Percentiles rank a stretch among this genome's conserved stretches.
Evolutionary conservation across 257 asterid species (phyloP).

Genomic region (Buddleja alternifolia): DNA sequence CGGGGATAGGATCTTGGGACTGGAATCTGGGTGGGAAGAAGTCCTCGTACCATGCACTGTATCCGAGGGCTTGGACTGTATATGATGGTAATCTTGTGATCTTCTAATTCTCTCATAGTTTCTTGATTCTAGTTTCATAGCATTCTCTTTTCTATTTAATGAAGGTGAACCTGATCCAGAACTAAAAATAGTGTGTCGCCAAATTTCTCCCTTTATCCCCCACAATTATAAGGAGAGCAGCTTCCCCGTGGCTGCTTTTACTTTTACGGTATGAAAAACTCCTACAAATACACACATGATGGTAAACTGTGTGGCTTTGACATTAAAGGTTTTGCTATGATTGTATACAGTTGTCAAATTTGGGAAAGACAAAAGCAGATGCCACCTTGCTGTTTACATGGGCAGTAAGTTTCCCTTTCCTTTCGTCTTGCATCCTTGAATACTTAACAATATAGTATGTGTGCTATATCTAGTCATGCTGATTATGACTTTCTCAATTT

Average conservation of each 20-base stretch:
- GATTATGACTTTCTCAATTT: neutral
- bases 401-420: constrained; percentile 69
- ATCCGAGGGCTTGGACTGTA: constrained; percentile 98
- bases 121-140: constrained; percentile 29
- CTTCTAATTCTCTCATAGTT: constrained; percentile 25
- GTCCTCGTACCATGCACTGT: constrained; percentile 91
- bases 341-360: constrained; percentile 72
- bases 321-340: constrained; percentile 31
- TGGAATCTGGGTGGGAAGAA: constrained; percentile 76
- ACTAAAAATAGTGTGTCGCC: constrained; percentile 86
- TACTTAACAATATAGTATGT: constrained; percentile 3
- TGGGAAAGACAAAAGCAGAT: constrained; percentile 70
- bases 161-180: constrained; percentile 98
- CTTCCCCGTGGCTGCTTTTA: constrained; percentile 82
- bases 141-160: constrained; percentile 26
- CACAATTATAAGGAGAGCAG: constrained; percentile 97
- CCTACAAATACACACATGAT: constrained; percentile 2
- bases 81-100: constrained; percentile 68
- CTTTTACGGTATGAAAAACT: constrained; percentile 62
- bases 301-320: constrained; percentile 25
- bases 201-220: constrained; percentile 91
- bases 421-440: constrained; percentile 19
- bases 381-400: constrained; percentile 92
- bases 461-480: constrained; percentile 9
- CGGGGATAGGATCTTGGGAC: constrained; percentile 98